Evolutionary conservation across 2,329 filamentous ascomycete species (phyloP).

Genomic region (Plectosphaerella plurivora): DNA sequence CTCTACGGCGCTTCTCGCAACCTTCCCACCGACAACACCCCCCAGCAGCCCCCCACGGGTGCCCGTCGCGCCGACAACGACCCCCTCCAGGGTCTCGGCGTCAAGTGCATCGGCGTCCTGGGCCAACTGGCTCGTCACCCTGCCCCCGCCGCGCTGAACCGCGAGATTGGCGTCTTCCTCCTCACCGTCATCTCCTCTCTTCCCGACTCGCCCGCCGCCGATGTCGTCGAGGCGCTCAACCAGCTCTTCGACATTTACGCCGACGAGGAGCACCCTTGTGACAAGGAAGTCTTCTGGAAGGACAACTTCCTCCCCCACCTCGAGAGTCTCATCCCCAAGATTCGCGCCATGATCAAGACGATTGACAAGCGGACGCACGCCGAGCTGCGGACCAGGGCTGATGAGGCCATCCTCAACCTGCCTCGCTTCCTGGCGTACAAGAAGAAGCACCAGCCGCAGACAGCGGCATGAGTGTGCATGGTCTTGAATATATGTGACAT

Average conservation of each 20-base stretch:
- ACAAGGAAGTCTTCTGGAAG: slow-evolving; percentile 61
- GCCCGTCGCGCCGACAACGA: slow-evolving; percentile 29
- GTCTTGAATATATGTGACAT: no score
- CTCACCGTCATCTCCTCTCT: slow-evolving; percentile 47
- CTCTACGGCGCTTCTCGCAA: slow-evolving; percentile 56
- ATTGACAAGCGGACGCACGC: slow-evolving; percentile 55
- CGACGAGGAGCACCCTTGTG: slow-evolving; percentile 54
- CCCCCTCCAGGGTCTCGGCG: slow-evolving; percentile 57
- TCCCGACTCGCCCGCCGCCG: slow-evolving; percentile 50
- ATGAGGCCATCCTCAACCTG: slow-evolving; percentile 59
- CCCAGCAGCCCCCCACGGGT: slow-evolving; percentile 7
- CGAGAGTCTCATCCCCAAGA: slow-evolving; percentile 48
- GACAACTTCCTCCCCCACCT: slow-evolving; percentile 56
- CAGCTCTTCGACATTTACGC: slow-evolving; percentile 65
- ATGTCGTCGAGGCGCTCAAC: slow-evolving; percentile 60
- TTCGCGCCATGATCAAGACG: slow-evolving; percentile 51
- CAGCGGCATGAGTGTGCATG: no score
- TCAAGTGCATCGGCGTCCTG: slow-evolving; percentile 64
- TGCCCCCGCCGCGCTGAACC: slow-evolving; percentile 49
- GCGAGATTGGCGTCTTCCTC: slow-evolving; percentile 60
- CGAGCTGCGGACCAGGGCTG: slow-evolving; percentile 55
- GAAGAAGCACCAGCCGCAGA: slow-evolving; percentile 44
- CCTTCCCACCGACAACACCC: slow-evolving; percentile 14
- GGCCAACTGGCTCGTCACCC: slow-evolving; percentile 57
- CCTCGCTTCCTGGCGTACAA: slow-evolving; percentile 61